These are phyloP conservation scores for Cicer pinnatifidum DNA, from an alignment of 306 rosid genomes.

Conservation along the genomic window DNA sequence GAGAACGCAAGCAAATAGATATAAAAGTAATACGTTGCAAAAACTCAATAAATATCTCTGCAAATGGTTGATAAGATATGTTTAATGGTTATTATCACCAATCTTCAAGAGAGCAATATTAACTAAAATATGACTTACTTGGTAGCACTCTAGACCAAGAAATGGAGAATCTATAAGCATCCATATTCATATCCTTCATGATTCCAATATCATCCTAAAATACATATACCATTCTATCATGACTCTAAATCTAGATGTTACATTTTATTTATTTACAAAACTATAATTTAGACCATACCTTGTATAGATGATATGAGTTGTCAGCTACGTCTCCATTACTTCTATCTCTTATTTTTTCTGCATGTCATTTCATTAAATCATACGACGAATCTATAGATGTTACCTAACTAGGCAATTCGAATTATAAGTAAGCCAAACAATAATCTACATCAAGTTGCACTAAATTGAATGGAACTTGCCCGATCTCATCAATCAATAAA, in stretches of 20 bases:
- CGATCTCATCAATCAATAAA: neutral
- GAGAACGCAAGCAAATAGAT: too few relatives aligned
- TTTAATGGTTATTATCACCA: too few relatives aligned
- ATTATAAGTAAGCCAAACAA: neutral
- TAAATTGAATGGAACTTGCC: neutral
- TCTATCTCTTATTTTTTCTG: slow-evolving; percentile 51
- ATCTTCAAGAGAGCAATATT: too few relatives aligned
- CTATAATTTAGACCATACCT: neutral
- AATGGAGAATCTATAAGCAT: too few relatives aligned
- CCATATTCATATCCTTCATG: too few relatives aligned
- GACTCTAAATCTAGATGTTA: neutral
- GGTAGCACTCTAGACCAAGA: too few relatives aligned
- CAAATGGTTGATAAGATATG: neutral
- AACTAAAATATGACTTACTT: too few relatives aligned
- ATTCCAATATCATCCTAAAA: too few relatives aligned
- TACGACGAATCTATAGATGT: neutral
- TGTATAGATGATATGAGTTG: slow-evolving; percentile 52
- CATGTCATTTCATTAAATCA: neutral
- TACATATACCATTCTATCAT: too few relatives aligned
- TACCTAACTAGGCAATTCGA: neutral
- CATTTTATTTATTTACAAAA: neutral
- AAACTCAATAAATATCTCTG: too few relatives aligned
- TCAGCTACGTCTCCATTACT: slow-evolving; percentile 55
- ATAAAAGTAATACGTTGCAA: too few relatives aligned
- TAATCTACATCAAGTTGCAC: neutral